phyloP scores from a whole-genome alignment of 768 basidiomycete species.

The Calvatia gigantea region DNA sequence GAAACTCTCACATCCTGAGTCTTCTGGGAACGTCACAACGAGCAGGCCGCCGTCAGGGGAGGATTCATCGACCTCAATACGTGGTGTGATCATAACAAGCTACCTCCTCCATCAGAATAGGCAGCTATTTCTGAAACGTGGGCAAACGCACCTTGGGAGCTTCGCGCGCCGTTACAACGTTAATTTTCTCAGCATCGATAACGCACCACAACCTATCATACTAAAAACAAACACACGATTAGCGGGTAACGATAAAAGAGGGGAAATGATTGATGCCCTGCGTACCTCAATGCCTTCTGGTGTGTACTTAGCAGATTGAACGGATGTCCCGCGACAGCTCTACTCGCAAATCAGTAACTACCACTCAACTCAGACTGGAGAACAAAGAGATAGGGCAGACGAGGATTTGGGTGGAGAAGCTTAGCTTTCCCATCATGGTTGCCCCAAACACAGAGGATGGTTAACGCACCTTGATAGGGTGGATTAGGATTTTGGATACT shows the following conservation, averaged over 20 bases:
- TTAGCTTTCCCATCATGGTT: background rate
- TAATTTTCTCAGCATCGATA: slow-evolving; percentile 49
- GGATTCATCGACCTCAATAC: slow-evolving; percentile 42
- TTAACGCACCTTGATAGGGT: slow-evolving; percentile 61
- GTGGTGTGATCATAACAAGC: slow-evolving; percentile 68
- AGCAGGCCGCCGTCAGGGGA: slow-evolving; percentile 47
- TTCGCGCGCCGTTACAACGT: slow-evolving; percentile 67
- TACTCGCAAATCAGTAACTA: slow-evolving; percentile 29
- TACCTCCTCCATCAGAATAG: slow-evolving; percentile 20
- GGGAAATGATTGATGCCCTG: slow-evolving; percentile 4
- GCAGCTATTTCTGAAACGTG: background rate
- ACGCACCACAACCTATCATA: slow-evolving; percentile 73
- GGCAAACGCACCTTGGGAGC: slow-evolving; percentile 45
- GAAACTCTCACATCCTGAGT: slow-evolving; percentile 55
- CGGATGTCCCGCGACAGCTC: slow-evolving; percentile 72
- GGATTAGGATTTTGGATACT: slow-evolving; percentile 57
- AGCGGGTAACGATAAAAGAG: slow-evolving; percentile 3
- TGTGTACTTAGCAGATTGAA: slow-evolving; percentile 52
- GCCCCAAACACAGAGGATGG: background rate
- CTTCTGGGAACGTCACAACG: slow-evolving; percentile 55
- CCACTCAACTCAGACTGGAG: no score
- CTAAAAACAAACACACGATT: slow-evolving; percentile 32
- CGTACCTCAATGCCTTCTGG: slow-evolving; percentile 64
- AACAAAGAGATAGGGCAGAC: no score
- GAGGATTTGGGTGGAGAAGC: no score